phyloP scores from a whole-genome alignment of 2,329 filamentous ascomycete species.

The Dryadomyces quercus-mongolicae region DNA sequence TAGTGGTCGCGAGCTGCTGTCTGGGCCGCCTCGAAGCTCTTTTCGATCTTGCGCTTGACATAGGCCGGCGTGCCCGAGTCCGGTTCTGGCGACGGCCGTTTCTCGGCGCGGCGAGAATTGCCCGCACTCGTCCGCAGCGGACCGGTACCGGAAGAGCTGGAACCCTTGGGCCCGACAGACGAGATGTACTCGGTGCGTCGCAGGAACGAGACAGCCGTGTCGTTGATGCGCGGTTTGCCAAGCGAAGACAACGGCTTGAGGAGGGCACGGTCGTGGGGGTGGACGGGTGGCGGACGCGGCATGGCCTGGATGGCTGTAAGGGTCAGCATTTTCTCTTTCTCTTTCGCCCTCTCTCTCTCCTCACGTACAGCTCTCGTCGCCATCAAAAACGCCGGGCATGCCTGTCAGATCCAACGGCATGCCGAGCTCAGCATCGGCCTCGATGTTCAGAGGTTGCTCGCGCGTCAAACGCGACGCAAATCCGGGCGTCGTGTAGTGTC shows the following conservation, averaged over 20 bases:
- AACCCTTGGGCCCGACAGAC: conserved; percentile 36
- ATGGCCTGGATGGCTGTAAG: conserved; percentile 67
- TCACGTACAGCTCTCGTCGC: conserved; percentile 78
- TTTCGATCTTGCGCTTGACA: conserved; percentile 57
- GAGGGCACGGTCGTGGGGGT: conserved; percentile 74
- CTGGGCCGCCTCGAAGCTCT: conserved; percentile 44
- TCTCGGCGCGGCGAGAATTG: conserved; percentile 25
- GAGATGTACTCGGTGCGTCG: conserved; percentile 94
- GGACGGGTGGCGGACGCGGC: conserved; percentile 55
- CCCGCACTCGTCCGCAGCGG: conserved; percentile 6
- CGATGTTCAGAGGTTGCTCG: conserved; percentile 90
- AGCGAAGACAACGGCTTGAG: conserved; percentile 74
- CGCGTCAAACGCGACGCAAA: conserved; percentile 83
- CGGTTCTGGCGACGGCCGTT: conserved; percentile 20
- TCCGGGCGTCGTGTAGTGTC: conserved; percentile 79
- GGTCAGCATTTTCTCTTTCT: background rate
- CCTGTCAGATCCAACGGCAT: conserved; percentile 96
- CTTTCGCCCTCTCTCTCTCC: background rate
- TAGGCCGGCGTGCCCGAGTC: conserved; percentile 51
- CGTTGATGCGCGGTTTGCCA: conserved; percentile 67
- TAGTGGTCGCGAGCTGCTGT: conserved; percentile 43
- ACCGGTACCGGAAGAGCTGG: background rate
- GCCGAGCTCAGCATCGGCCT: conserved; percentile 92
- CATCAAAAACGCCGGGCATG: conserved; percentile 88
- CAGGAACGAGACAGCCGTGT: conserved; percentile 80